Base-by-base conservation (phyloP, 805 yeast genomes). In the Ascoidea rubescens region DNA sequence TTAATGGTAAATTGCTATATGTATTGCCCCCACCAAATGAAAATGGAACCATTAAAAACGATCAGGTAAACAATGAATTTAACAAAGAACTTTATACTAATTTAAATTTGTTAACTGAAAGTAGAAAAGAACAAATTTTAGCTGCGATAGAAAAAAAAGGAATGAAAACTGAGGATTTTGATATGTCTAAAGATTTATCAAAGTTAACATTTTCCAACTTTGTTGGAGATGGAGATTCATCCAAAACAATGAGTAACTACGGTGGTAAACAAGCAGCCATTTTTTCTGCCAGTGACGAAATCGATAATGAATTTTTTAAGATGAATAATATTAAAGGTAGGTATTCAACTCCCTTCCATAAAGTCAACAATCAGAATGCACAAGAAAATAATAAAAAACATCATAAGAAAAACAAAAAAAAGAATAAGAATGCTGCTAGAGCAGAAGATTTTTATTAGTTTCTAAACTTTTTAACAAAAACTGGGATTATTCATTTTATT, bases 11-110 rank as follows among this genome's bases (percentile, higher is more conserved):
- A 65, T 71, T 93, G 53, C 71, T 88, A 49, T 90, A 76, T 63
- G 82, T 87, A 46, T 82, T 80, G 57, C 96, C 98, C 14, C 99
- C 99, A 45, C 98, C 98, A 51, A 71, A 70, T 48, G 80, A 70
- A 4, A 82, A 78, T 50, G 83, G 79, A 12, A 72, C 79, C 4
- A 75, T 75, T 47, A 66, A 69, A 48, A 62, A 73, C 1, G 67
- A 68, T 17, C 82, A 79, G 60, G 84, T 80, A 54, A 69, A 77
- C 54, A 67, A 72, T 32, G 73, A 74, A 48, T 93, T 89, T 70
- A 93, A 93, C 69, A 68, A 72, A 56, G 91, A 80, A n/a, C 65
- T 86, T 50, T 89, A 84, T 65, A 77, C 79, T 0, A 37, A 37
- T 37, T 70, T 89, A 54, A 69, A 75, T 21, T 70, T 77, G 28